Percentiles rank a stretch among this genome's conserved stretches.
Conservation (phyloP, 108 stramenopile genomes). For the Cyclostephanos tholiformis region DNA sequence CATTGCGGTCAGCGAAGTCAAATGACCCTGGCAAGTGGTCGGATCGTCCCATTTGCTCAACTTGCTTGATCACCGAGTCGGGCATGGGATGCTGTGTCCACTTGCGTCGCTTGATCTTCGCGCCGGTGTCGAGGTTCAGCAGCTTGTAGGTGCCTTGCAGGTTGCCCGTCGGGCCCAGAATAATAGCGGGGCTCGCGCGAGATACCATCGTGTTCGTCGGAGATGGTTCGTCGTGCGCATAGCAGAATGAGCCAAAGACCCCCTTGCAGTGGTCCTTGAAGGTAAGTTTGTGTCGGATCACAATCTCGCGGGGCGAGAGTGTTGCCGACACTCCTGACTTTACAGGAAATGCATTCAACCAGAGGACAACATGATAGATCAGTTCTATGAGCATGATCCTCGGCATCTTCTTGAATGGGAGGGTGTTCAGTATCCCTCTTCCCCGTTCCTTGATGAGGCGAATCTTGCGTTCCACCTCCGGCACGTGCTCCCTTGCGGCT, state of each 20-base stretch:
- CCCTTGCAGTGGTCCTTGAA: slow-evolving; percentile 28
- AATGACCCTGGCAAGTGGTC: too few relatives aligned
- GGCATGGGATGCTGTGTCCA: background rate
- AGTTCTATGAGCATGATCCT: slow-evolving; percentile 11
- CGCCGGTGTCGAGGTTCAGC: slow-evolving; percentile 19
- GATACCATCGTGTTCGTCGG: slow-evolving; percentile 20
- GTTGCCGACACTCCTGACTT: slow-evolving; percentile 17
- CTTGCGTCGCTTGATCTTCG: slow-evolving; percentile 11
- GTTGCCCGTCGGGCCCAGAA: slow-evolving; percentile 25
- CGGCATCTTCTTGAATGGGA: slow-evolving; percentile 13
- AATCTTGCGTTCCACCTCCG: slow-evolving; percentile 18
- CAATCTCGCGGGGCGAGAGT: slow-evolving; percentile 19
- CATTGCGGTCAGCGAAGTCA: too few relatives aligned
- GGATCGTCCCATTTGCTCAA: too few relatives aligned
- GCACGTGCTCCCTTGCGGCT: slow-evolving; percentile 29
- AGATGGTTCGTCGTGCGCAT: slow-evolving; percentile 20
- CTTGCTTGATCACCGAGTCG: too few relatives aligned
- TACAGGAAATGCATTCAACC: slow-evolving; percentile 34
- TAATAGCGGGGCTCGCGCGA: slow-evolving; percentile 18
- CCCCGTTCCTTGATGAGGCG: slow-evolving; percentile 13
- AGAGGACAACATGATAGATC: slow-evolving; percentile 19
- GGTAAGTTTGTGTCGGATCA: slow-evolving; percentile 11
- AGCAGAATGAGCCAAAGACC: slow-evolving; percentile 30
- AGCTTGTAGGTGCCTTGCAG: slow-evolving; percentile 35
- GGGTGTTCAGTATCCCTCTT: background rate